Percentiles rank a stretch among this genome's conserved stretches.
phyloP scores from a whole-genome alignment of 1,284 basidiomycete genomes.

The Sporisorium graminicola region DNA sequence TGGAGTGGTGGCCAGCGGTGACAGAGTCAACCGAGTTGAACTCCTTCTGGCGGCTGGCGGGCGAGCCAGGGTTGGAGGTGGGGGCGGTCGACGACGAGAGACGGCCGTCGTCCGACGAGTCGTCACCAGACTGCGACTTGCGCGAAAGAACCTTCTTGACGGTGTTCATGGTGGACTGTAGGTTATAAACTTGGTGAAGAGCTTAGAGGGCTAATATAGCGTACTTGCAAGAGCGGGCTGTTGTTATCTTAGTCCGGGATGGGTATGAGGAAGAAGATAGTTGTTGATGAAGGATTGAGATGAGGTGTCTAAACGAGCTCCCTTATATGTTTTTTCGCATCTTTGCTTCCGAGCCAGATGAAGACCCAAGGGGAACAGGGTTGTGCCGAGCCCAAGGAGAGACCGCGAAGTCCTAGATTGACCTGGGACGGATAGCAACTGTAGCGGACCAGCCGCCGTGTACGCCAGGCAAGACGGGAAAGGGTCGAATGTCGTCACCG shows the following conservation, averaged over 20 bases:
- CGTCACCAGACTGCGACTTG: constrained; percentile 37
- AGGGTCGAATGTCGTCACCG: background rate
- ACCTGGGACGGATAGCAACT: background rate
- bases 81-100: constrained; percentile 35
- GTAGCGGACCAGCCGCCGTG: background rate
- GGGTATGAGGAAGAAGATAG: constrained; percentile 11
- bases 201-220: constrained; percentile 7
- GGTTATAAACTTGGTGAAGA: background rate
- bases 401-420: background rate
- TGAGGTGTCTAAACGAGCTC: background rate
- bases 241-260: constrained; percentile 4
- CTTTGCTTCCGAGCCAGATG: background rate
- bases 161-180: constrained; percentile 38
- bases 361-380: background rate
- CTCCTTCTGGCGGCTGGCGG: constrained; percentile 27
- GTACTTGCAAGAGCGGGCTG: constrained; percentile 23
- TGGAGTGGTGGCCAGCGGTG: constrained; percentile 6
- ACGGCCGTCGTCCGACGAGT: constrained; percentile 42
- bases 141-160: constrained; percentile 51
- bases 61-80: constrained; percentile 44
- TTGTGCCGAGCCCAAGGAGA: background rate
- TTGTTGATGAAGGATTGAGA: background rate
- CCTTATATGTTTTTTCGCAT: constrained; percentile 25
- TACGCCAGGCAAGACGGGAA: background rate
- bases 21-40: constrained; percentile 18